Base-by-base conservation (phyloP, 2,329 filamentous ascomycete genomes). In the Aureobasidium pullulans region DNA sequence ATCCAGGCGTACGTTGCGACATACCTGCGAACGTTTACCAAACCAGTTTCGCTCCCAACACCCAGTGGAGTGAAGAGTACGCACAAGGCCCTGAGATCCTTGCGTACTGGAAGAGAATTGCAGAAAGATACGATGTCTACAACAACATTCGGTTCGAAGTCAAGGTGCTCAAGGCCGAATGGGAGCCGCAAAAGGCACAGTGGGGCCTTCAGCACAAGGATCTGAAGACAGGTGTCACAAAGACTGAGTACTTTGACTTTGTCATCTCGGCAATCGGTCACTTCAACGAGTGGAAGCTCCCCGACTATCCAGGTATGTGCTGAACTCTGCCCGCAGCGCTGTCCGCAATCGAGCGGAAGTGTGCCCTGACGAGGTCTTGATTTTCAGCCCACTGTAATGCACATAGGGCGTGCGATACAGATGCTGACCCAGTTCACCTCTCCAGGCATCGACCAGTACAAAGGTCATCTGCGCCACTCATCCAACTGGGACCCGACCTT, bases 1-100 rank as follows among this genome's bases (percentile, higher is more conserved):
- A 87, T 62, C 84, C 84, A 0, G 85, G 84, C 1, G 83, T 87
- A 0, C 75, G 84, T 43, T 89, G 86, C 64, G 85, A 89, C 68
- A 82, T 89, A 13, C 84, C 86, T 0, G 81, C 85, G 0, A 84
- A 88, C 68, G 84, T 85, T 19, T 90, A 90, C 65, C 86, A 89
- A 66, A 81, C 81, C 7, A 84, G 83, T 0, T 89, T 88, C 68
- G 76, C 78, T 6, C 84, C 85, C 0, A 89, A 89, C 59, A 81
- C 79, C 0, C 77, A 87, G 63, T 90, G 87, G 87, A 79, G 79
- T 0, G 84, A 88, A 64, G 78, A 84, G 61, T 90, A 88, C 66
- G 81, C 86, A 0, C 81, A 82, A 39, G 86, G 86, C 0, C 68
- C 73, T 4, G 87, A 90, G 69, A 90, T 90, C 61, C 73, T 78